Conservation (phyloP, 768 basidiomycete species). For the Pleurotus cornucopiae region DNA sequence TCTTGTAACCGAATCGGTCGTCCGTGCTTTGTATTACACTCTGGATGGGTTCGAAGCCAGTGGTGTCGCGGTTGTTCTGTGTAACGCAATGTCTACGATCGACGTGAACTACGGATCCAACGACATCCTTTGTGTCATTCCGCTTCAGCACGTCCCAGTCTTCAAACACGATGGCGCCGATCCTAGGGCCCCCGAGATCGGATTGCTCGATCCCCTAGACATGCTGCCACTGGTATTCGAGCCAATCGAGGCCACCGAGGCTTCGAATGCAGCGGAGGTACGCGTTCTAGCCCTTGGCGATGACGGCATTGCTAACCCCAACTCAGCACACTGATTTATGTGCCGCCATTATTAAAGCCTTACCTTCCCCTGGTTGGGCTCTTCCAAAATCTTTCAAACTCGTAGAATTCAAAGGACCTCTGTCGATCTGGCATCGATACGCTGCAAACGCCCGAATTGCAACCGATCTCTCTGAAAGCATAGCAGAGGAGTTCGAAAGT, state of each 20-base stretch:
- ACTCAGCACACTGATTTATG: constrained; percentile 26
- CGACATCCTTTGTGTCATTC: constrained; percentile 44
- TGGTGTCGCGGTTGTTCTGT: constrained; percentile 40
- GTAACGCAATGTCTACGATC: constrained; percentile 20
- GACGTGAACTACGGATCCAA: constrained; percentile 20
- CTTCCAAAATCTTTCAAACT: constrained; percentile 19
- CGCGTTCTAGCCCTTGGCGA: background rate
- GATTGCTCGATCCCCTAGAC: constrained; percentile 51
- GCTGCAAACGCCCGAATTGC: constrained; percentile 32
- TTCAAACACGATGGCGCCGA: constrained; percentile 32
- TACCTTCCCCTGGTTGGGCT: constrained; percentile 24
- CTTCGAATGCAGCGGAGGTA: background rate
- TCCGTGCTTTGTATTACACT: constrained; percentile 43
- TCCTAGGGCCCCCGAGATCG: constrained; percentile 32
- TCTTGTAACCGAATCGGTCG: constrained; percentile 53
- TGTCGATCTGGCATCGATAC: constrained; percentile 41
- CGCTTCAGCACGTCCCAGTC: constrained; percentile 42
- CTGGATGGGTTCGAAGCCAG: constrained; percentile 25
- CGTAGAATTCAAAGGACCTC: constrained; percentile 26
- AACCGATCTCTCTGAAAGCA: constrained; percentile 28
- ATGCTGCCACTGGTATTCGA: constrained; percentile 44
- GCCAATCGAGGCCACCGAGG: constrained; percentile 4
- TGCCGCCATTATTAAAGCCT: constrained; percentile 18
- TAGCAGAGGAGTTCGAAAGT: constrained; percentile 43
- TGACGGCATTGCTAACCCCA: too few species aligned